Conservation (phyloP, 2,329 filamentous ascomycete genomes). For the Rutstroemia sp. region DNA sequence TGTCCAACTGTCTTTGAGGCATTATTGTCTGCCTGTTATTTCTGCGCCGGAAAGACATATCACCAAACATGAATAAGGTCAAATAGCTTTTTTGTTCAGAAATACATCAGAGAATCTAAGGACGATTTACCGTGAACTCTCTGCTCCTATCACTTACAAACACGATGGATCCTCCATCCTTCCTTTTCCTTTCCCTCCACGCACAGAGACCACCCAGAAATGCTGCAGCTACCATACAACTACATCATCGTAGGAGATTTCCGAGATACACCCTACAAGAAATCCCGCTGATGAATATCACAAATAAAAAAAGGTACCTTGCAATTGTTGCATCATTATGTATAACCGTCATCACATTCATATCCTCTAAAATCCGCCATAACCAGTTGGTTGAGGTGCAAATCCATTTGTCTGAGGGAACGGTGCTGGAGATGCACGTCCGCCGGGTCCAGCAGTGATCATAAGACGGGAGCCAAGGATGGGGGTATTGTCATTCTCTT, state of each 20-base stretch:
- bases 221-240: constrained; percentile 23
- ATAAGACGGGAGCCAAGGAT: constrained; percentile 89
- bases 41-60: not conserved
- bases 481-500: constrained; percentile 87
- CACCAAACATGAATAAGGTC: not conserved
- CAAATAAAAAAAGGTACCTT: constrained; percentile 19
- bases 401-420: constrained; percentile 83
- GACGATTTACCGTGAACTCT: constrained; percentile 19
- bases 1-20: no score
- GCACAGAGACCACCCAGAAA: constrained; percentile 16
- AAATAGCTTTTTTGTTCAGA: constrained; percentile 9
- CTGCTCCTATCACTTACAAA: constrained; percentile 26
- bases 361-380: constrained; percentile 42
- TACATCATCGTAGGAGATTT: constrained; percentile 23
- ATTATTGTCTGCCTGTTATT: no score
- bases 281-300: constrained; percentile 20
- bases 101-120: constrained; percentile 23
- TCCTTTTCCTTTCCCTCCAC: not conserved
- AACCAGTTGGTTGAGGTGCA: constrained; percentile 80
- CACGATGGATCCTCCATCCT: constrained; percentile 6
- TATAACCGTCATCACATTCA: constrained; percentile 18
- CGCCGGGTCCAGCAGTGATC: constrained; percentile 80
- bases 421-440: constrained; percentile 47
- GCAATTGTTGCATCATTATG: constrained; percentile 28
- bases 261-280: constrained; percentile 17